Percentiles rank a stretch among this genome's conserved stretches.
These are phyloP conservation scores for Phytophthora rubi DNA, from an alignment of 352 stramenopile genomes.

Conservation along the genomic window DNA sequence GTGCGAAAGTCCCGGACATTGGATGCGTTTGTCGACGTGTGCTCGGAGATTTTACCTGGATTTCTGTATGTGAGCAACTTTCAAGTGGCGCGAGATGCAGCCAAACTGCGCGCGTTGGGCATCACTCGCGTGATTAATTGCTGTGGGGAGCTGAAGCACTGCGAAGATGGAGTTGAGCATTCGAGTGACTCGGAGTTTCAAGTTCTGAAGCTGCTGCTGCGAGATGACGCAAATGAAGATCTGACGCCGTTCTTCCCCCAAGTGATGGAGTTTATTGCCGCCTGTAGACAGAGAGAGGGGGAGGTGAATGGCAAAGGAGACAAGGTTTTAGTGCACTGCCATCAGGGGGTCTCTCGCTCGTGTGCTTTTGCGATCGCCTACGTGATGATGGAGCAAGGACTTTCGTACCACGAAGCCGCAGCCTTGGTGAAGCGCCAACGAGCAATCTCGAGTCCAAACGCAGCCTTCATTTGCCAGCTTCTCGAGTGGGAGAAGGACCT, in stretches of 20 bases:
- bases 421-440: conserved; percentile 52
- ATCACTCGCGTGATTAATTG: conserved; percentile 72
- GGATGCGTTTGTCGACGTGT: conserved; percentile 48
- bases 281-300: conserved; percentile 14
- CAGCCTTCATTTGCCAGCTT: conserved; percentile 71
- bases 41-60: conserved; percentile 59
- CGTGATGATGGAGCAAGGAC: conserved; percentile 50
- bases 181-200: conserved; percentile 13
- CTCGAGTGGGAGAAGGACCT: conserved; percentile 69
- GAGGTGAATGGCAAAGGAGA: not conserved
- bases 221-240: conserved; percentile 71
- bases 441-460: conserved; percentile 65
- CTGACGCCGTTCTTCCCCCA: conserved; percentile 62
- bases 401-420: conserved; percentile 44
- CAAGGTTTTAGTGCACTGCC: conserved; percentile 69
- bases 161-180: conserved; percentile 14
- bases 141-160: conserved; percentile 46
- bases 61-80: conserved; percentile 74
- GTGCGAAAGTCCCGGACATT: conserved; percentile 61
- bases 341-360: conserved; percentile 75
- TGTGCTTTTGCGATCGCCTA: conserved; percentile 73
- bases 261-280: conserved; percentile 53
- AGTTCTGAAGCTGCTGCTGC: conserved; percentile 46
- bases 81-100: conserved; percentile 40
- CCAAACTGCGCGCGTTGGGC: conserved; percentile 34